Base-by-base conservation (phyloP, 83 land plant genomes). In the Isoetes engelmannii region DNA sequence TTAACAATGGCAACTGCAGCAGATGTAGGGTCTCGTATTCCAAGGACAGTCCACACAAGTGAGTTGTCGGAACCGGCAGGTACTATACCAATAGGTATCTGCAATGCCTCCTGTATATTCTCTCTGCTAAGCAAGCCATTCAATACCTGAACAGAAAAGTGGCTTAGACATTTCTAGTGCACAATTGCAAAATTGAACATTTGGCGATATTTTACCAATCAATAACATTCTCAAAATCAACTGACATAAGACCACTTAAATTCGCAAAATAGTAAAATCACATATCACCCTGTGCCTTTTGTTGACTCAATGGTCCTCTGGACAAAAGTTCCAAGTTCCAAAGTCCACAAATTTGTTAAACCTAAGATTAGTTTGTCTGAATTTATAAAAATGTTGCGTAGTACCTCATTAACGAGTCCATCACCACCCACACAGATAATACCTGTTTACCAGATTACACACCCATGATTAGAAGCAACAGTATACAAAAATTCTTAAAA, bases 31-130 rank as follows among this genome's bases (percentile, higher is more conserved):
- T 92, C 97, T 61, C 82, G 80, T 49, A 92, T 82, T 9, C 97
- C 97, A 41, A 92, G 68, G 67, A 92, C 87, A 60, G 95, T 89
- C 97, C 94, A 92, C 46, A 86, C 84, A 59, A 92, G 82, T 8
- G 97, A 92, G 77, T 92, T 92, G 68, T 92, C 97, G 60, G 97
- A 92, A 47, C 97, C 97, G 47, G 97, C 97, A 67, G 97, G 97
- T 63, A 92, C 86, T 46, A 92, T 84, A 19, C 97, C 97, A 68
- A 92, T 87, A 48, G 97, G 97, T 47, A 92, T 74, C 15, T 84
- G 77, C 65, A 80, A 85, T 48, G 91, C 95, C 69, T 85, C 87
- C 51, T 89, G 88, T 54, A 86, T 87, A 77, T 92, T 80, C 58
- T 80, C 81, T 67, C 97, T 81, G 75, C 83, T 87, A n/a, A 89